Conservation (phyloP, 202 grass and related monocot genomes). For the Musa balbisiana region DNA sequence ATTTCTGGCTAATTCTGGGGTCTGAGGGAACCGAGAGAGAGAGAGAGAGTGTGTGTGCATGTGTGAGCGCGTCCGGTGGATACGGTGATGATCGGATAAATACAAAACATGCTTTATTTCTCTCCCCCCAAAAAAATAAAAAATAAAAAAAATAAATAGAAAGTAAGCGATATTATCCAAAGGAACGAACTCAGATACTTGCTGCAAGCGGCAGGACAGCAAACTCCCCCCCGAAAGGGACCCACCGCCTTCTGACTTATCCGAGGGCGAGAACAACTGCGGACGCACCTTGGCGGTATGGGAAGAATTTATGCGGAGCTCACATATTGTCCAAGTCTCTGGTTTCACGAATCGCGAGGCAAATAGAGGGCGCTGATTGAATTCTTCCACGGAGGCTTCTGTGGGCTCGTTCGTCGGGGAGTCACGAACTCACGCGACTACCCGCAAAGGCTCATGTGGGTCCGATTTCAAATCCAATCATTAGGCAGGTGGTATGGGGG, state of each 20-base stretch:
- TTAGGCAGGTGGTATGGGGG: too few relatives aligned
- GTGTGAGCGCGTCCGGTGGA: background rate
- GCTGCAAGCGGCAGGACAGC: background rate
- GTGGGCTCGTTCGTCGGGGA: too few relatives aligned
- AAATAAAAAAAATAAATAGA: background rate
- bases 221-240: background rate
- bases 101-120: background rate
- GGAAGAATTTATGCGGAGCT: background rate
- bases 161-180: background rate
- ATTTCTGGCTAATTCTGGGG: background rate
- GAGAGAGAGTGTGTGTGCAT: background rate
- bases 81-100: slow-evolving; percentile 2
- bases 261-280: too few relatives aligned
- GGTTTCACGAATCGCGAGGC: too few relatives aligned
- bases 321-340: background rate
- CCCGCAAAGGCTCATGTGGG: too few relatives aligned
- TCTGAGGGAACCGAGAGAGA: background rate
- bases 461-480: too few relatives aligned
- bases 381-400: too few relatives aligned
- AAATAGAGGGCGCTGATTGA: too few relatives aligned
- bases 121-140: background rate
- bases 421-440: too few relatives aligned
- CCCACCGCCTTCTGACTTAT: background rate
- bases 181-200: background rate
- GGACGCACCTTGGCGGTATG: background rate